phyloP scores from a whole-genome alignment of 345 rosid species.

The Eucalyptus marginata region DNA sequence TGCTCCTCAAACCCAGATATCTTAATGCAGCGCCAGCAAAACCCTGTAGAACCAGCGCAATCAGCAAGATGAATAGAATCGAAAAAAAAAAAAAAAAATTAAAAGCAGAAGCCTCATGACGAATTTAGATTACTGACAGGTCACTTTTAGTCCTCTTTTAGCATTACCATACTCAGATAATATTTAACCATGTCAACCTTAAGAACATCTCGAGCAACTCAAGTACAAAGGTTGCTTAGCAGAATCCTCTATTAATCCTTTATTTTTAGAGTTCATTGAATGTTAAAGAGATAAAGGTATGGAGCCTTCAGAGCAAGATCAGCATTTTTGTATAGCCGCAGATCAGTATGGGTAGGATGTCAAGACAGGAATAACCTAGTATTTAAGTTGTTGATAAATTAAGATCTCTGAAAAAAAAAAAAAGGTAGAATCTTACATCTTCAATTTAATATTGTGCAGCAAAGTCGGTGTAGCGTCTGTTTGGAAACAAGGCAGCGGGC shows the following conservation, averaged over 20 bases:
- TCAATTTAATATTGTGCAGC: background rate
- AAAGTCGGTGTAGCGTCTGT: background rate
- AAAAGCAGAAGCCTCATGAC: background rate
- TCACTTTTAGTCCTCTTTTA: background rate
- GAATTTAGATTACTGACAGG: background rate
- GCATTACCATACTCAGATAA: background rate
- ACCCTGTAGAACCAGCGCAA: slow-evolving; percentile 37
- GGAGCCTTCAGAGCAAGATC: background rate
- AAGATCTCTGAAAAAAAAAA: background rate
- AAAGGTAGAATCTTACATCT: background rate
- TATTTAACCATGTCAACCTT: background rate
- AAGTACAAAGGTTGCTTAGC: background rate
- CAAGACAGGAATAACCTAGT: background rate
- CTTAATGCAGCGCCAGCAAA: slow-evolving; percentile 78
- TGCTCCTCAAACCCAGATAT: slow-evolving; percentile 79
- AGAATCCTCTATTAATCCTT: background rate
- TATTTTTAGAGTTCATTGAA: background rate
- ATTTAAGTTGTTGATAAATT: background rate
- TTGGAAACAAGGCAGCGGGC: background rate
- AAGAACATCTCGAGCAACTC: background rate
- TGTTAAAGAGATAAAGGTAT: background rate
- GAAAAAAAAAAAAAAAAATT: background rate
- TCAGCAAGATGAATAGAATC: background rate
- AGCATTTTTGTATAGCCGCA: background rate
- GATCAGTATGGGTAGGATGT: background rate